Evolutionary conservation across 345 rosid species (phyloP), one percentile per base, ranked within the genome.

Genomic region (Pistacia integerrima): DNA sequence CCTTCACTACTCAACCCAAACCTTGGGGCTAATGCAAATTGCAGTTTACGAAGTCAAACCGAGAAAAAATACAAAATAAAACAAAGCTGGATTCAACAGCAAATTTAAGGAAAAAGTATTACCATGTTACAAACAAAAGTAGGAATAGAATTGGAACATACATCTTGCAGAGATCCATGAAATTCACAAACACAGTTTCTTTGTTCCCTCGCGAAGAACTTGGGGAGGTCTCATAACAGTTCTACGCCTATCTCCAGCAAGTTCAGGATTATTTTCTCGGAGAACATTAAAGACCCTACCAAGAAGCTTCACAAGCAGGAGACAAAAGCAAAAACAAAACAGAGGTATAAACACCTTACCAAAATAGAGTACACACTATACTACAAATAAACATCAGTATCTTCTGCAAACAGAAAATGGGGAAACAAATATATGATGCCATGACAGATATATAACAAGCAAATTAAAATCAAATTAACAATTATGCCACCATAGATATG

Each of bases 181-280:
- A 94, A 84, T 97, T 94, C 80, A 92, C 98, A 79, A 96, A 93
- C 33, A 89, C 97, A 3, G 98, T 94, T 82, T 96, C 94, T 92
- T 96, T 75, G 99, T 96, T 30, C 99, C 99, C 79, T 96, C 98
- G 74, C 97, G 97, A 69, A 93, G 97, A 76, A 96, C 99, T 80
- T 96, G 97, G 8, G 97, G 99, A 59, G 97, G 97, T 87, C 98
- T 90, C 98, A 94, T 93, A 69, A 92, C 97, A 66, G 98, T 96
- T 82, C 98, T 92, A 30, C 97, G 94, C 87, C 97, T 90, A 85
- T 94, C 99, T 72, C 98, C 97, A 11, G 99, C 94, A 77, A 96
- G 96, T 85, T 97, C 97, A 2, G 99, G 97, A 69, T 94, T 94
- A 56, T 97, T 87, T 87, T 97, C 99, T 68, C 91, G 93, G 51